Base-by-base conservation (phyloP, 345 rosid species). In the Gossypium turneri region DNA sequence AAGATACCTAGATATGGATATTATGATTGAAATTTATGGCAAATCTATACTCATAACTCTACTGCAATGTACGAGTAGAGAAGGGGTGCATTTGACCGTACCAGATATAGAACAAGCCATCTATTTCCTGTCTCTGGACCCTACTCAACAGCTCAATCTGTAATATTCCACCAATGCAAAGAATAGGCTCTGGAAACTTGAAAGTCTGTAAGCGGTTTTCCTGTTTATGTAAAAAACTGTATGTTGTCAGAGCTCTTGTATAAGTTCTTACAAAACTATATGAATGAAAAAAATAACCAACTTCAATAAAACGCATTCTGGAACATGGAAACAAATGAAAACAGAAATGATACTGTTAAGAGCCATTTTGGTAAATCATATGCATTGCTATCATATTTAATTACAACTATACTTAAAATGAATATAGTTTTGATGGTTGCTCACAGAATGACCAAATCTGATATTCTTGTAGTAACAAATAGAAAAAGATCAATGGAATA, bases 71-170 rank as follows among this genome's bases (percentile, higher is more conserved):
- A 34, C 38, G 38, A 34, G 38, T 34, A 34, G 38, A 34, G 38
- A 34, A 34, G 6, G 38, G 6, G 38, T 4, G 38, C 38, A 34
- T 34, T 34, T 34, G 8, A 76, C 87, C 24, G 69, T 55, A 96
- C 99, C 99, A 93, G 80, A 93, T 87, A 62, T 96, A 96, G 85
- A 85, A 96, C 74, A 84, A 80, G 79, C 83, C 88, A 79, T 96
- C 97, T 79, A 82, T 88, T 45, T 85, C 90, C 80, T 92, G 94
- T 72, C 78, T 92, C 90, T 96, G 98, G 77, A 88, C 88, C 74
- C 97, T 89, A 69, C 94, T 92, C 76, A 88, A 78, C 72, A 96
- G 86, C 89, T 93, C 94, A 66, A 96, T 76, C 82, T 85, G 87
- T 84, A 96, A 67, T 73, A 85, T 79, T 57, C 98, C 97, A 72